Conservation (phyloP, 345 rosid genomes). For the Melastoma malabathricum region DNA sequence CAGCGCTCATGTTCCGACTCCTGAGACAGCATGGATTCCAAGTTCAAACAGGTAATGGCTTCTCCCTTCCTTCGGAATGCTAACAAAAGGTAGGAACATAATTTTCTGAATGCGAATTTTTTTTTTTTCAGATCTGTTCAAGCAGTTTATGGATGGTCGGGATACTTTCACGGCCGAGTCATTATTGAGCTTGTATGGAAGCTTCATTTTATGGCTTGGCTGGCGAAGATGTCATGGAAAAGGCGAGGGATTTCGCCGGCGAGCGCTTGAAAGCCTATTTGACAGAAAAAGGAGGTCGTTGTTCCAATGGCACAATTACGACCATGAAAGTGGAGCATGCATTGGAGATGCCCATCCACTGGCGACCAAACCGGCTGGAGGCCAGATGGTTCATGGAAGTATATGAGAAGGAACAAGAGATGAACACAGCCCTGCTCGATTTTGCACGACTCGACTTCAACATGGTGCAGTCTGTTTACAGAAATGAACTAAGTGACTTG, state of each 20-base stretch:
- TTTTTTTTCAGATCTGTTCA: no score
- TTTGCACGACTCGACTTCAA: slow-evolving; percentile 15
- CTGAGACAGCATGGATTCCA: slow-evolving; percentile 12
- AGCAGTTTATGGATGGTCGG: neutral
- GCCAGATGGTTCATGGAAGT: slow-evolving; percentile 13
- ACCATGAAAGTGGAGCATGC: slow-evolving; percentile 5
- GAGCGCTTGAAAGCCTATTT: neutral
- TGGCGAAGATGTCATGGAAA: slow-evolving; percentile 10
- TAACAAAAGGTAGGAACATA: no score
- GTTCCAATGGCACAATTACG: neutral
- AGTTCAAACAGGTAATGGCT: slow-evolving; percentile 11
- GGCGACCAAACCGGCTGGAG: slow-evolving; percentile 10
- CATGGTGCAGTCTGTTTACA: slow-evolving; percentile 5
- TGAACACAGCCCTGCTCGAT: slow-evolving; percentile 1
- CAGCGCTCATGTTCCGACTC: slow-evolving; percentile 14
- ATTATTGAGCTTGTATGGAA: slow-evolving; percentile 1
- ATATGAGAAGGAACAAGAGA: slow-evolving; percentile 1
- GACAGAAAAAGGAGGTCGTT: no score
- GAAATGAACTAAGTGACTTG: slow-evolving; percentile 3
- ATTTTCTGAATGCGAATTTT: neutral
- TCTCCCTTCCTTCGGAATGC: no score
- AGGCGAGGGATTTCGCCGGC: slow-evolving; percentile 6
- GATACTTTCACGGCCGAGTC: neutral
- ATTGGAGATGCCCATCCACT: slow-evolving; percentile 13
- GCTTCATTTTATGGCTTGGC: slow-evolving; percentile 2